Conservation (phyloP, 495 filamentous ascomycete genomes). For the Hypoxylon subgilvum region DNA sequence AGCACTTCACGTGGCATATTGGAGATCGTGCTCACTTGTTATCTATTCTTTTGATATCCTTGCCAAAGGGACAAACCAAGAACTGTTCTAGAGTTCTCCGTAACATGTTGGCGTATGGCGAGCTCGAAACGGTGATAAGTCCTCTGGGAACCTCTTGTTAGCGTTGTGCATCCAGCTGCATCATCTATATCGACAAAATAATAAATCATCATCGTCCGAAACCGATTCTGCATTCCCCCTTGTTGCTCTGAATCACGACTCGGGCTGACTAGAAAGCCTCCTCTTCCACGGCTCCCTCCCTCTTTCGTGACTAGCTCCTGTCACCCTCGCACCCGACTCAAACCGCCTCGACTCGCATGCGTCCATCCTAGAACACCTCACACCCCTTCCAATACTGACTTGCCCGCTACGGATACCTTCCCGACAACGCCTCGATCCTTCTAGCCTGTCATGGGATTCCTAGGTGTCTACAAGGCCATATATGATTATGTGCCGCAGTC, state of each 20-base stretch:
- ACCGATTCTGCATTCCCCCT: too few species aligned
- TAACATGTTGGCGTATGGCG: constrained; percentile 31
- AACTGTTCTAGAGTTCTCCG: background rate
- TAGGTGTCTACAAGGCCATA: constrained; percentile 88
- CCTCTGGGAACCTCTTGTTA: constrained; percentile 18
- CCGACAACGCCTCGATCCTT: background rate
- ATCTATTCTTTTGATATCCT: too few species aligned
- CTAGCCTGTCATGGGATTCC: constrained; percentile 65
- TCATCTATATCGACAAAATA: too few species aligned
- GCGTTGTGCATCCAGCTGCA: constrained; percentile 17
- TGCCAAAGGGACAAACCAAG: too few species aligned
- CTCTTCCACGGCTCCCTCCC: background rate
- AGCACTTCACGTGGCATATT: too few species aligned
- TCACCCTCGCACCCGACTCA: background rate
- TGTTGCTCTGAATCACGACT: background rate
- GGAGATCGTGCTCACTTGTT: too few species aligned
- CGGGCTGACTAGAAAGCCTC: too few species aligned
- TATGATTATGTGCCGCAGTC: constrained; percentile 94
- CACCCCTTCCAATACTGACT: background rate
- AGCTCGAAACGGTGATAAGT: constrained; percentile 23
- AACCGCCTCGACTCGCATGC: constrained; percentile 8
- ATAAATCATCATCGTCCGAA: too few species aligned
- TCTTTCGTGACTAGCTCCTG: constrained; percentile 13
- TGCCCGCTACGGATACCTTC: background rate
- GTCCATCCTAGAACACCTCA: constrained; percentile 1